A percentile compares a stretch with the other conserved stretches of the same genome.
Conservation (phyloP, 2,329 filamentous ascomycete species). For the Ascomycota sp. region DNA sequence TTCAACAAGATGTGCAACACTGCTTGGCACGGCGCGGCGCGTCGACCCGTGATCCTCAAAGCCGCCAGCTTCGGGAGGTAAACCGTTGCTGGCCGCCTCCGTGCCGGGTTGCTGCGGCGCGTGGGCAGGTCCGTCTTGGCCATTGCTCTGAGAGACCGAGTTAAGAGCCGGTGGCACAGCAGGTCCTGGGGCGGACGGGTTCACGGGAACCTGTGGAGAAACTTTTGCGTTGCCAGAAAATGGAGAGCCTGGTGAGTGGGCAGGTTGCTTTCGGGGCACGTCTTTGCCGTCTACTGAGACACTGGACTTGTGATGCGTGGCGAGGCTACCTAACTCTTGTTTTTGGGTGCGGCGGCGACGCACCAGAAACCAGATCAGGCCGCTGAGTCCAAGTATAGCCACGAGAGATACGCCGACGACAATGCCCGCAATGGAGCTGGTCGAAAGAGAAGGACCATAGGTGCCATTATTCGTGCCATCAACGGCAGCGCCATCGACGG, state of each 20-base stretch:
- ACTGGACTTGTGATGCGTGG: conserved; percentile 8
- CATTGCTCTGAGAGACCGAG: too few species aligned
- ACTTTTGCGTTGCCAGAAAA: conserved; percentile 19
- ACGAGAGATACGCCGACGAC: conserved; percentile 18
- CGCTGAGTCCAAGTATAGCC: conserved; percentile 17
- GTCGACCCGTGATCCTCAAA: conserved; percentile 3
- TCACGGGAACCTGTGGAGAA: not conserved
- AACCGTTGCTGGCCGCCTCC: not conserved
- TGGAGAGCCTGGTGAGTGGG: conserved; percentile 18
- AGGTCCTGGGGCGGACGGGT: not conserved
- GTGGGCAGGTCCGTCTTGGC: too few species aligned
- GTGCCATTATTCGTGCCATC: not conserved
- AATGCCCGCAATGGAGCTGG: conserved; percentile 25
- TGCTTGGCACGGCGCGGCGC: conserved; percentile 12
- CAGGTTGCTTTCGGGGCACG: conserved; percentile 12
- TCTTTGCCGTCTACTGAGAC: conserved; percentile 26
- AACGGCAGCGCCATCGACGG: not conserved
- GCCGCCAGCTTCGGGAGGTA: not conserved
- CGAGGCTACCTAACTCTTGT: conserved; percentile 5
- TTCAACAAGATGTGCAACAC: conserved; percentile 30
- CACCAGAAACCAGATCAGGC: conserved; percentile 20
- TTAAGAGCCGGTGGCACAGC: too few species aligned
- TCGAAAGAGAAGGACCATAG: conserved; percentile 12
- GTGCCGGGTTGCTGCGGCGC: not conserved
- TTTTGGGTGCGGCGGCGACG: conserved; percentile 15